Evolutionary conservation across 257 asterid genomes (phyloP), one percentile per base, ranked within the genome.

Genomic region (Solanum clarkiae): DNA sequence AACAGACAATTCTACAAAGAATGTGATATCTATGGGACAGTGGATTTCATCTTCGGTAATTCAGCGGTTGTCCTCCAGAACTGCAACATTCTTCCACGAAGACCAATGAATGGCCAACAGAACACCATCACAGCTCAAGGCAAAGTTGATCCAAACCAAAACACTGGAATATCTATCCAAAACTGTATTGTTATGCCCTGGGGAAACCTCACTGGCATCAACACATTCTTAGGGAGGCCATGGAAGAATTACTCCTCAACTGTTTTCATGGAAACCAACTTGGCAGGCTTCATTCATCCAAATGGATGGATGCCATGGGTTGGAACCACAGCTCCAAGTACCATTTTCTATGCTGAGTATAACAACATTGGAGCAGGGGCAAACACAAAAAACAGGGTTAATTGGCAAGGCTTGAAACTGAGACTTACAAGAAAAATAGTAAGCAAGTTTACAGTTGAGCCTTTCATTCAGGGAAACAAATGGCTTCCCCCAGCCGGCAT

Each of bases 291-390:
- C 51, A 93, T 95, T 57, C 80, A 91, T 84, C 94, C 96, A 0
- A 87, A 66, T 13, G 99, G 99, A 2, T 96, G 99, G 99, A 82
- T 94, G 29, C 99, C 98, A 3, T 94, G 99, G 99, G 91, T 92
- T 13, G 99, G 99, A 20, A 87, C 87, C 4, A 54, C 88, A 9
- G 98, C 98, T 36, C 98, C 96, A 12, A 51, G 68, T 17, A 96
- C 99, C 3, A 93, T 96, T 44, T 96, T 90, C 49, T 96, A 94
- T 24, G 98, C 88, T 0, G 99, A 96, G 84, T 93, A 84, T 63
- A 87, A 90, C 47, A 94, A 95, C 55, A 9, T 14, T 2, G 99
- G 99, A 0, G 68, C 88, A 0, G 99, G 99, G 22, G 92, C 98
- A 1, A 89, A 5, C 36, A 95, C 97, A 55, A 91, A 86, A 81